These are phyloP conservation scores for Penicillium capsulatum DNA, from an alignment of 2,329 filamentous ascomycete genomes.

Conservation along the genomic window DNA sequence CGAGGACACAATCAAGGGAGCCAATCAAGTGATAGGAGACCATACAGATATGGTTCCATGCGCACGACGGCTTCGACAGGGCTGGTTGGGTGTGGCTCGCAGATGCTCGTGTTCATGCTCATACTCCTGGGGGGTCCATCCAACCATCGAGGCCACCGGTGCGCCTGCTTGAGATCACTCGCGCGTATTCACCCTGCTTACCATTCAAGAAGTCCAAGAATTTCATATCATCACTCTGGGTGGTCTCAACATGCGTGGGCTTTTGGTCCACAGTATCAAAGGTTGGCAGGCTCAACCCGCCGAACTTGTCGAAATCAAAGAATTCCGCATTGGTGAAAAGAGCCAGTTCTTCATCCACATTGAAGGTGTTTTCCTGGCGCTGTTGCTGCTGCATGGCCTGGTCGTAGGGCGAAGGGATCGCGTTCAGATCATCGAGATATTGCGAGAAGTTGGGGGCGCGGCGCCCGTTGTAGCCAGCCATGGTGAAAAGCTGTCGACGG, in stretches of 20 bases:
- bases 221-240: slow-evolving; percentile 35
- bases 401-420: slow-evolving; percentile 60
- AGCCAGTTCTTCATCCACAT: slow-evolving; percentile 67
- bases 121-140: neutral
- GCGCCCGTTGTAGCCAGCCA: slow-evolving; percentile 72
- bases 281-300: slow-evolving; percentile 31
- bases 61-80: slow-evolving; percentile 3
- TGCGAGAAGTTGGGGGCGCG: slow-evolving; percentile 83
- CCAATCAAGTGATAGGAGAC: slow-evolving; percentile 5
- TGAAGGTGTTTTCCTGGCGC: slow-evolving; percentile 56
- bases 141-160: slow-evolving; percentile 10
- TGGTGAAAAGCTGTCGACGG: slow-evolving; percentile 34
- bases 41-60: slow-evolving; percentile 9
- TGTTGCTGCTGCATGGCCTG: slow-evolving; percentile 57
- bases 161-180: too few relatives aligned
- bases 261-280: slow-evolving; percentile 34
- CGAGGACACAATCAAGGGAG: slow-evolving; percentile 4
- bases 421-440: slow-evolving; percentile 83
- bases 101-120: neutral
- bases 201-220: slow-evolving; percentile 42
- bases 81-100: slow-evolving; percentile 10
- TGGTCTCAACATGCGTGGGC: slow-evolving; percentile 20
- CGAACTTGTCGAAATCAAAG: slow-evolving; percentile 65
- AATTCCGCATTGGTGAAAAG: slow-evolving; percentile 81
- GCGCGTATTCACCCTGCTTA: too few relatives aligned